Conservation (phyloP, 257 asterid species). For the Cinchona pubescens region DNA sequence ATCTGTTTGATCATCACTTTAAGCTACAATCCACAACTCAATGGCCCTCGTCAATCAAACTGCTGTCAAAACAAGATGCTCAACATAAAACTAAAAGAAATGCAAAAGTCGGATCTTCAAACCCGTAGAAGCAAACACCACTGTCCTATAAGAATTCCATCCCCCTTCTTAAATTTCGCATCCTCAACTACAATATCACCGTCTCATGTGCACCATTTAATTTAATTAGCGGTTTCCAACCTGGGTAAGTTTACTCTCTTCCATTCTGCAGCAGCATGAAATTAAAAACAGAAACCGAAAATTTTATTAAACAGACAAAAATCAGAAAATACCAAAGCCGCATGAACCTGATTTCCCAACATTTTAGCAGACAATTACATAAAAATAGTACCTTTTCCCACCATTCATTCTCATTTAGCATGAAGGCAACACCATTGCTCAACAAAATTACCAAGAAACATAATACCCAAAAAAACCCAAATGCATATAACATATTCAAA, state of each 20-base stretch:
- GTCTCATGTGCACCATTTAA: conserved; percentile 24
- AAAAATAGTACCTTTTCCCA: not conserved
- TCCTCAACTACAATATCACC: conserved; percentile 23
- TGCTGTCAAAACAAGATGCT: conserved; percentile 1
- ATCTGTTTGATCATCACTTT: conserved; percentile 72
- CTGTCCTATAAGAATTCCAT: conserved; percentile 19
- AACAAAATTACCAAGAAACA: not conserved
- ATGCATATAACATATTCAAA: not conserved
- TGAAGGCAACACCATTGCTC: not conserved
- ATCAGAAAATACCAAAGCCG: conserved; percentile 14
- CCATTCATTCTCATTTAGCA: not conserved
- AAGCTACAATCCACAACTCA: conserved; percentile 28
- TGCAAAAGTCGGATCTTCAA: conserved; percentile 19
- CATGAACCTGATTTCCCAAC: not conserved
- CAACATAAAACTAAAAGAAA: conserved; percentile 20
- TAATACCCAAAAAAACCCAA: not conserved
- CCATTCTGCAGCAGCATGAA: conserved; percentile 36
- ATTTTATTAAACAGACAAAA: conserved; percentile 12
- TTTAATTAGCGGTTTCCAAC: conserved; percentile 16
- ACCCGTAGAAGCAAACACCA: conserved; percentile 16
- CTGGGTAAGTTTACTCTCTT: conserved; percentile 24
- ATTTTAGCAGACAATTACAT: not conserved
- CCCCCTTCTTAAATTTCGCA: conserved; percentile 25
- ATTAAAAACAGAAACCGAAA: not conserved
- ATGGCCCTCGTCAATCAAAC: conserved; percentile 18